phyloP scores from a whole-genome alignment of 352 stramenopile species.

The Poterioochromonas sp. region DNA sequence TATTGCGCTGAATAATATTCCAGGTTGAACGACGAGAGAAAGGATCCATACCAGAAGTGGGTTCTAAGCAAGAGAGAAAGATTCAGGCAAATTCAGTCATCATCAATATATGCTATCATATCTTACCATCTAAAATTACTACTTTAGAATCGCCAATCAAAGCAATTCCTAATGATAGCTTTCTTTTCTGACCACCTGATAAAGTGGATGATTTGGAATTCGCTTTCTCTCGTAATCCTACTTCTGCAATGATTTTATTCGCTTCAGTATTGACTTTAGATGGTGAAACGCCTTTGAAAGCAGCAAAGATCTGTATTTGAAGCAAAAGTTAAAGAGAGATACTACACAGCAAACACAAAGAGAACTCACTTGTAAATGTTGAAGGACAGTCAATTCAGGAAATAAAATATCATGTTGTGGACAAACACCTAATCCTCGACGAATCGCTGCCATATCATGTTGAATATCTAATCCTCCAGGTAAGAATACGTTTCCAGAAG shows the following conservation, averaged over 20 bases:
- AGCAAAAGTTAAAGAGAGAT: no score
- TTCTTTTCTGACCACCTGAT: constrained; percentile 83
- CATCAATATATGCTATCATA: no score
- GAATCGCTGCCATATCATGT: constrained; percentile 64
- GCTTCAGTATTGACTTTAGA: constrained; percentile 42
- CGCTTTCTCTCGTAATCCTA: constrained; percentile 76
- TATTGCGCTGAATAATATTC: constrained; percentile 60
- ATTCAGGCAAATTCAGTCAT: no score
- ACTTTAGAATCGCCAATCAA: constrained; percentile 82
- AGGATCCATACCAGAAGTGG: constrained; percentile 81
- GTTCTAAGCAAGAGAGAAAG: no score
- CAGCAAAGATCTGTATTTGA: constrained; percentile 77
- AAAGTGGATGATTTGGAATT: constrained; percentile 56
- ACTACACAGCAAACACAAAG: no score
- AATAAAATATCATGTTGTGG: constrained; percentile 86
- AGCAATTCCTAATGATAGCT: constrained; percentile 77
- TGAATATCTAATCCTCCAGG: constrained; percentile 50
- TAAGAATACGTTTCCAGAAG: constrained; percentile 42
- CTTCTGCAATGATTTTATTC: constrained; percentile 64
- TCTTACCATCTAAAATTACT: constrained; percentile 78
- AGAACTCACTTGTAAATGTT: constrained; percentile 77
- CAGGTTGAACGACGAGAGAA: constrained; percentile 71
- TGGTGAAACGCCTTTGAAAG: constrained; percentile 66
- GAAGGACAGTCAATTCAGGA: constrained; percentile 73
- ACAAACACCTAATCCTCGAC: constrained; percentile 75